Evolutionary conservation across 2,329 filamentous ascomycete genomes (phyloP).

Genomic region (Stagonosporopsis tanaceti): DNA sequence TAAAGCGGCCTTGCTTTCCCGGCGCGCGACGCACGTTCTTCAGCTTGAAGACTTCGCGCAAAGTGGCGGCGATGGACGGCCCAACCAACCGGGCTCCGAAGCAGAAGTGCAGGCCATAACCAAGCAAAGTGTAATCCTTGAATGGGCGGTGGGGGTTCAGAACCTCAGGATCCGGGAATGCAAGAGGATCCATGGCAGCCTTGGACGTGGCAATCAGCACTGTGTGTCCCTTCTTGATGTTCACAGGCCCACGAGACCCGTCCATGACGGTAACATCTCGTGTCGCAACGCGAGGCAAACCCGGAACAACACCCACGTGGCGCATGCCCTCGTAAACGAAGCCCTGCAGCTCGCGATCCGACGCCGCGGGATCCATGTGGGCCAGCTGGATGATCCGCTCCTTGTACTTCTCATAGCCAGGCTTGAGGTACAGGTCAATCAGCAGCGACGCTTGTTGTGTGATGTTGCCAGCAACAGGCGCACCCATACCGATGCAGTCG

Average conservation of each 20-base stretch:
- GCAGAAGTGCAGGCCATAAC: conserved; percentile 46
- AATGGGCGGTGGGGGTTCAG: conserved; percentile 50
- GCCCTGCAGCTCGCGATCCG: conserved; percentile 67
- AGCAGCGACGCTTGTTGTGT: conserved; percentile 63
- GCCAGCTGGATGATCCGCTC: conserved; percentile 60
- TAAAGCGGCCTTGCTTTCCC: conserved; percentile 49
- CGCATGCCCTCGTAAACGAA: conserved; percentile 65
- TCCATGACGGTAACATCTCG: conserved; percentile 58
- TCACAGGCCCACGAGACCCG: conserved; percentile 57
- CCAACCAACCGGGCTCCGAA: conserved; percentile 44
- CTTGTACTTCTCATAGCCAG: conserved; percentile 61
- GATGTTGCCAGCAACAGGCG: conserved; percentile 60
- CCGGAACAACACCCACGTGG: conserved; percentile 60
- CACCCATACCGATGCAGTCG: conserved; percentile 60
- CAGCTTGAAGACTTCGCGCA: conserved; percentile 46
- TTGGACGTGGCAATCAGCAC: conserved; percentile 53
- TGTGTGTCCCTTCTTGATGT: conserved; percentile 52
- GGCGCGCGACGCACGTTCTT: conserved; percentile 44
- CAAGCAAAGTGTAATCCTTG: conserved; percentile 44
- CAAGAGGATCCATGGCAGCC: conserved; percentile 44
- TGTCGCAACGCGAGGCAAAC: conserved; percentile 60
- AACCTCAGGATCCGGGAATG: conserved; percentile 44
- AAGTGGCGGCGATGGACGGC: conserved; percentile 38
- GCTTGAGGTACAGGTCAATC: conserved; percentile 61
- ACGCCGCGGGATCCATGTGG: conserved; percentile 52